Percentiles rank a stretch among this genome's conserved stretches.
Conservation (phyloP, 2,329 filamentous ascomycete genomes). For the Cadophora gregata region DNA sequence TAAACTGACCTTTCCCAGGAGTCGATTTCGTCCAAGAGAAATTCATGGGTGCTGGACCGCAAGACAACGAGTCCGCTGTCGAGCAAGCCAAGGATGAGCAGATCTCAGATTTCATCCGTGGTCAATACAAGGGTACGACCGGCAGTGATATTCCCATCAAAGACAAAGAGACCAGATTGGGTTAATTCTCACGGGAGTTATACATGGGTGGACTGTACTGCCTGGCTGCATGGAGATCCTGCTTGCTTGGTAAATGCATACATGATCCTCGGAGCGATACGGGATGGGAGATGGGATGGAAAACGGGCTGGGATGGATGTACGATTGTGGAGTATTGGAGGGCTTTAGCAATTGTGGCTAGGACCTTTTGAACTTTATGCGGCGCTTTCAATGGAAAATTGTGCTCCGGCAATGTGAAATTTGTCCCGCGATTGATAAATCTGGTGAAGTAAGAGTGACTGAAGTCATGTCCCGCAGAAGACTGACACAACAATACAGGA, state of each 20-base stretch:
- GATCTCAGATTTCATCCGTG: constrained; percentile 75
- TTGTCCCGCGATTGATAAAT: background rate
- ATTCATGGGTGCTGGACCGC: constrained; percentile 70
- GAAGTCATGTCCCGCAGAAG: no score
- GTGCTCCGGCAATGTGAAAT: background rate
- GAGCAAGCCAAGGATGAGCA: constrained; percentile 87
- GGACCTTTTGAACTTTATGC: background rate
- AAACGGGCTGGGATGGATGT: constrained; percentile 9
- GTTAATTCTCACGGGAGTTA: constrained; percentile 29
- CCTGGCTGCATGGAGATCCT: background rate
- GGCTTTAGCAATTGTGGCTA: background rate
- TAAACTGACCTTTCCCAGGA: constrained; percentile 51
- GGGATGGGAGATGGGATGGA: background rate
- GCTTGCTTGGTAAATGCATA: background rate
- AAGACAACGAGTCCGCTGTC: constrained; percentile 73
- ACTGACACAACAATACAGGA: no score
- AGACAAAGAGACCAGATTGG: constrained; percentile 65
- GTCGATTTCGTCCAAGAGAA: constrained; percentile 82
- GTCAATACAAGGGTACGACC: constrained; percentile 70
- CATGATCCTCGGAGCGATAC: background rate
- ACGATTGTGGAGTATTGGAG: background rate
- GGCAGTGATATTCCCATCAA: constrained; percentile 73
- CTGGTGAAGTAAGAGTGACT: no score
- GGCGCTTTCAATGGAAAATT: background rate
- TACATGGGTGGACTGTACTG: background rate